Evolutionary conservation across 345 rosid genomes (phyloP).

Genomic region (Linum usitatissimum): DNA sequence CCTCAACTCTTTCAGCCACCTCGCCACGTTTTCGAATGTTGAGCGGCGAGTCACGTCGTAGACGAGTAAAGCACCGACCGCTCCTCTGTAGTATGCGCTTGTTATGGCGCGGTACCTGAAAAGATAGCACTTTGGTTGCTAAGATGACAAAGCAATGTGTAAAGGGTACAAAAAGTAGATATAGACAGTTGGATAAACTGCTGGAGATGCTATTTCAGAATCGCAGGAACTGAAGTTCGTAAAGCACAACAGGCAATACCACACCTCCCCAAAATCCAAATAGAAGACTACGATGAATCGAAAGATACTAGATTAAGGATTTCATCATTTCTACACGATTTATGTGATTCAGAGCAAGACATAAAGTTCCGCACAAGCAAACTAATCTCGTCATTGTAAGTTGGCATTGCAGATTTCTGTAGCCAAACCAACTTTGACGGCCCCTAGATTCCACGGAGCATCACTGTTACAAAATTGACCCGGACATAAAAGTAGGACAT

Average conservation of each 20-base stretch:
- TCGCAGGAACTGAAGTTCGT: not conserved
- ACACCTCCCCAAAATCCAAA: too few relatives aligned
- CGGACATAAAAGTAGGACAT: not conserved
- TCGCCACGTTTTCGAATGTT: constrained; percentile 5
- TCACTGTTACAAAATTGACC: not conserved
- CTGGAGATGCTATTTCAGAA: not conserved
- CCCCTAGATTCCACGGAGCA: not conserved
- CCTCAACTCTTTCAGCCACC: constrained; percentile 14
- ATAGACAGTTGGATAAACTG: not conserved
- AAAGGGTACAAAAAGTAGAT: too few relatives aligned
- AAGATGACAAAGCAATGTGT: too few relatives aligned
- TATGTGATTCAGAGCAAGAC: not conserved
- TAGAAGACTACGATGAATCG: too few relatives aligned
- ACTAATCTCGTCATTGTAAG: not conserved
- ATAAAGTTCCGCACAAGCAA: not conserved
- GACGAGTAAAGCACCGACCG: constrained; percentile 10
- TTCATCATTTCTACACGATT: not conserved
- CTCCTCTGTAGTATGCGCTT: constrained; percentile 14
- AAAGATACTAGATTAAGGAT: not conserved
- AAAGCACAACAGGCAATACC: not conserved
- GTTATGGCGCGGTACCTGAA: constrained; percentile 12
- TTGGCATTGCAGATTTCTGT: not conserved
- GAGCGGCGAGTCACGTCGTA: constrained; percentile 9
- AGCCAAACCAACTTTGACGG: not conserved
- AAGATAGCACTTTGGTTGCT: not conserved